These are phyloP conservation scores for Petunia axillaris DNA, from an alignment of 257 asterid genomes.

Conservation along the genomic window DNA sequence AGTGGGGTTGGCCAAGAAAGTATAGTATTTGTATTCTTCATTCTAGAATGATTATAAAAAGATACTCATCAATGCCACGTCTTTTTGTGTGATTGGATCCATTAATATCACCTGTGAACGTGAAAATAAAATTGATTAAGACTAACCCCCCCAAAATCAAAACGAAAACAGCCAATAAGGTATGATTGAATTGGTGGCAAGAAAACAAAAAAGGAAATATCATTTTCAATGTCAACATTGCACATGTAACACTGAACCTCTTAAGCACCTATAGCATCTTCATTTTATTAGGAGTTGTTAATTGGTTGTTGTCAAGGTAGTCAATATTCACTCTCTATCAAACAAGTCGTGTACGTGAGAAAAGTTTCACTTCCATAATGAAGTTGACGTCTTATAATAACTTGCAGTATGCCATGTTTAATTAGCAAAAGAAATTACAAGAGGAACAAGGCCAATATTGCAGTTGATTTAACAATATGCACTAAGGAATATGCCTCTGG, in stretches of 20 bases:
- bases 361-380: background rate
- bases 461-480: too few species aligned
- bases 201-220: background rate
- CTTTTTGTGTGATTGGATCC: background rate
- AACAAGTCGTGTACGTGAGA: background rate
- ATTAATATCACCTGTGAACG: conserved; percentile 4
- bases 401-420: too few species aligned
- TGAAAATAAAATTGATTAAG: background rate
- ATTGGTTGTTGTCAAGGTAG: background rate
- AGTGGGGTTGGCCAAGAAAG: conserved; percentile 7
- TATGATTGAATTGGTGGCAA: background rate
- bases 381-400: background rate
- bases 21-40: conserved; percentile 8
- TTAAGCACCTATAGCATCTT: background rate
- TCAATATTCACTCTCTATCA: background rate
- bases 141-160: too few species aligned
- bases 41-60: conserved; percentile 13
- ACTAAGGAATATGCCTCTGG: too few species aligned
- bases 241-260: background rate
- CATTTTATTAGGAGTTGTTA: background rate
- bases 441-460: too few species aligned
- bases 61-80: background rate
- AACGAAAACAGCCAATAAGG: background rate
- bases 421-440: too few species aligned
- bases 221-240: background rate